Conservation (phyloP, 768 basidiomycete genomes). For the Rhizopogon vesiculosus region DNA sequence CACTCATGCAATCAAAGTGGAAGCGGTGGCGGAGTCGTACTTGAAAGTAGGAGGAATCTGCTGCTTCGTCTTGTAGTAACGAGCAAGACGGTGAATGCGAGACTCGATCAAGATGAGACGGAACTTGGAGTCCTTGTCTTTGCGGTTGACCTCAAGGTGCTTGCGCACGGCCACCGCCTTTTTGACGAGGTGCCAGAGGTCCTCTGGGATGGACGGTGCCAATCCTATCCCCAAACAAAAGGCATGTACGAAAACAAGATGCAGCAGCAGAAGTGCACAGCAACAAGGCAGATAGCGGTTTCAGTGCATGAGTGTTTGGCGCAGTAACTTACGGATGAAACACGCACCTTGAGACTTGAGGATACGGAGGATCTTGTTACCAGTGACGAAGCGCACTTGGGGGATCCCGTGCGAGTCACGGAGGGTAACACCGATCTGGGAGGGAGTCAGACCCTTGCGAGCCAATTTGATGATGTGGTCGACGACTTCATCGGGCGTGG, state of each 20-base stretch:
- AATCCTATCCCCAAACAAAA: constrained; percentile 77
- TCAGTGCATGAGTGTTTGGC: constrained; percentile 20
- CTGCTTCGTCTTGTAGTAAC: constrained; percentile 99
- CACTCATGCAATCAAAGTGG: constrained; percentile 77
- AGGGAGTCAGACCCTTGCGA: constrained; percentile 95
- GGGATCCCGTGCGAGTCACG: constrained; percentile 98
- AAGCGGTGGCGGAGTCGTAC: constrained; percentile 95
- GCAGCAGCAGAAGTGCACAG: constrained; percentile 5
- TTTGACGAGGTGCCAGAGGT: constrained; percentile 99
- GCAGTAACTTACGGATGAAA: background rate
- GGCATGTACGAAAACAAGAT: constrained; percentile 16
- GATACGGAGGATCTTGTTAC: constrained; percentile 99
- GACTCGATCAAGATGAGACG: constrained; percentile 99
- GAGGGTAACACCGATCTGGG: constrained; percentile 96
- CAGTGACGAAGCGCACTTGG: constrained; percentile 97
- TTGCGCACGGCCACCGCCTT: constrained; percentile 99
- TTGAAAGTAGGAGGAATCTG: constrained; percentile 98
- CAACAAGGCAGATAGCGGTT: background rate
- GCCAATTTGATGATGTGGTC: constrained; percentile 98
- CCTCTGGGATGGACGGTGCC: constrained; percentile 96
- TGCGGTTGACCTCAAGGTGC: constrained; percentile 96
- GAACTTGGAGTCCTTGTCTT: constrained; percentile 97
- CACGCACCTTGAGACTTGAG: constrained; percentile 87
- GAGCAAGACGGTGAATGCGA: constrained; percentile 94
- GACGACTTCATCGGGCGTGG: constrained; percentile 89